Base-by-base conservation (phyloP, 768 basidiomycete genomes). In the Lentinula sp. region DNA sequence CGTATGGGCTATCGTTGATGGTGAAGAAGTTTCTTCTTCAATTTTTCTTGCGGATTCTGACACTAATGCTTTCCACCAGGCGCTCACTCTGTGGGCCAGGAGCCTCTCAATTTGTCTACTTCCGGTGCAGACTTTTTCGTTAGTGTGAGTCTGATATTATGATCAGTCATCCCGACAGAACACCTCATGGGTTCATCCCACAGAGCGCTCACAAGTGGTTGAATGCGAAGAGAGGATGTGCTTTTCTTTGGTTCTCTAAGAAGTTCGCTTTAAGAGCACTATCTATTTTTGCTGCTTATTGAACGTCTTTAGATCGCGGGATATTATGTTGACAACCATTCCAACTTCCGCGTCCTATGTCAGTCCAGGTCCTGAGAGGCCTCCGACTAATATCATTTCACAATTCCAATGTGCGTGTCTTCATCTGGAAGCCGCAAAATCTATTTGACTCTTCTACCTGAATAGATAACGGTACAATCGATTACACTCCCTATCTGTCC, bases 181-280 rank as follows among this genome's bases (percentile, higher is more conserved):
- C 46, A 43, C 16, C 4, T 16, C 28, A 4, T 52, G 11, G 4
- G 13, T 34, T 21, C 42, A 66, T 62, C 54, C 65, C 32, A 15
- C 61, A 83, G 76, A 87, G 85, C 63, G 83, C 82, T 62, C 84
- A 87, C 70, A 88, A 88, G 67, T 88, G 86, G 87, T 68, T 87
- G 8, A 80, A 73, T 62, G 75, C 78, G 3, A 79, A 84, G 68
- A 75, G 86, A n/a, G 75, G 78, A 6, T 80, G 77, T 53, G 79
- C 85, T 0, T 70, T 84, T 18, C 69, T 88, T 31, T 72, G 69
- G 56, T 68, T 72, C 9, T 63, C 71, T 9, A 66, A 68, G 62
- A 64, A 68, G 72, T 71, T 28, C 9, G 53, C 2, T 65, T 60
- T 39, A 85, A 31, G 31, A 48, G 5, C 8, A 48, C 18, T 9